phyloP scores from a whole-genome alignment of 495 filamentous ascomycete species.

The Friedmanniomyces simplex region DNA sequence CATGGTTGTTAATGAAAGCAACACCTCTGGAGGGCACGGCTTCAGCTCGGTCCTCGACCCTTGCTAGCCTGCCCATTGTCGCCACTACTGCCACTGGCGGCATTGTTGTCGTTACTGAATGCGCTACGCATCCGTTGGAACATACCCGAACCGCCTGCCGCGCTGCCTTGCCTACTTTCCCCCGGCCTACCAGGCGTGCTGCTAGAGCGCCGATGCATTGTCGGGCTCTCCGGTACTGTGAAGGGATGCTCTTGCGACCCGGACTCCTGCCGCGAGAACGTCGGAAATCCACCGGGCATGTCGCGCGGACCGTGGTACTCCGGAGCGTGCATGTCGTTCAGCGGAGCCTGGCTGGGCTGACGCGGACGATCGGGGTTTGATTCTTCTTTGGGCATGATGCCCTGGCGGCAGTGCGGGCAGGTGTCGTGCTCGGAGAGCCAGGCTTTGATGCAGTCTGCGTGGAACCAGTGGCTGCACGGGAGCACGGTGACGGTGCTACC shows the following conservation, averaged over 20 bases:
- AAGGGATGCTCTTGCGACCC: conserved; percentile 17
- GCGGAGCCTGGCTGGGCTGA: conserved; percentile 7
- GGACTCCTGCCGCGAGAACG: neutral
- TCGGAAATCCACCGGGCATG: conserved; percentile 6
- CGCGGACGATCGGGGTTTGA: neutral
- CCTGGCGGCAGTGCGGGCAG: conserved; percentile 75
- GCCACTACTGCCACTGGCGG: neutral
- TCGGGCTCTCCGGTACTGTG: conserved; percentile 7
- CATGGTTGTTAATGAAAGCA: neutral
- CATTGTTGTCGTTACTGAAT: neutral
- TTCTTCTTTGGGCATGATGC: conserved; percentile 40
- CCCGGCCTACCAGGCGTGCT: conserved; percentile 7
- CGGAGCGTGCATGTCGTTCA: conserved; percentile 11
- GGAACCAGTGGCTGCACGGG: conserved; percentile 90
- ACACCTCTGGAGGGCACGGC: neutral
- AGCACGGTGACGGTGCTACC: conserved; percentile 67
- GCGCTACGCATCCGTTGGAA: conserved; percentile 10
- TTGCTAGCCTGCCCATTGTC: neutral
- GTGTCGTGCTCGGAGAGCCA: conserved; percentile 87
- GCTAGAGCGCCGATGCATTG: neutral
- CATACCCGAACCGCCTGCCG: neutral
- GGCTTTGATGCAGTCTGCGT: conserved; percentile 60
- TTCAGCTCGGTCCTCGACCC: neutral
- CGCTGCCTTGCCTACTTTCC: neutral
- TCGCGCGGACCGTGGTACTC: neutral